Percentiles rank a stretch among this genome's conserved stretches.
Evolutionary conservation across 2,329 filamentous ascomycete genomes (phyloP).

Genomic region (Dothideomycetidae sp.): DNA sequence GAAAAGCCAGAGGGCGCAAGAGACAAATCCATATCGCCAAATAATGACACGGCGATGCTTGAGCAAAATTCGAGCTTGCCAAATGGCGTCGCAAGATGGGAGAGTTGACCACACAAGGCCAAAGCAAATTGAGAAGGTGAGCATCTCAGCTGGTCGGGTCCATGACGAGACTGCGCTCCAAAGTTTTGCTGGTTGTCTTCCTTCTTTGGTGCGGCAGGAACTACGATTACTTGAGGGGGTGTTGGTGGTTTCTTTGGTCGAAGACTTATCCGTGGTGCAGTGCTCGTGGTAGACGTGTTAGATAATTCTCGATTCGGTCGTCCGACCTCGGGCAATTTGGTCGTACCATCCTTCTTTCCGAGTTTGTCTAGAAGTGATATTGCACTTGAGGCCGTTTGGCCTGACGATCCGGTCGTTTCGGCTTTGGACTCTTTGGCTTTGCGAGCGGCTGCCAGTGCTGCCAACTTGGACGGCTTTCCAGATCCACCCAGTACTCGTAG

Average conservation of each 20-base stretch:
- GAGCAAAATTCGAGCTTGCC: neutral
- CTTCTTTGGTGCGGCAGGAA: neutral
- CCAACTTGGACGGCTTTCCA: slow-evolving; percentile 74
- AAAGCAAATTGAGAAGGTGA: neutral
- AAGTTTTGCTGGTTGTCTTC: neutral
- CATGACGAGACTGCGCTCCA: too few relatives aligned
- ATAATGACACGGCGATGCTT: neutral
- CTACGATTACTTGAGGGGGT: neutral
- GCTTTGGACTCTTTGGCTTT: slow-evolving; percentile 50
- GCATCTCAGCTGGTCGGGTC: too few relatives aligned
- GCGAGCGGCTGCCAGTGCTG: slow-evolving; percentile 71
- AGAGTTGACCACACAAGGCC: neutral
- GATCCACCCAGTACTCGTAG: slow-evolving; percentile 65
- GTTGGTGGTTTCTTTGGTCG: neutral
- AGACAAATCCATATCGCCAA: slow-evolving; percentile 1
- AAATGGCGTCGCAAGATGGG: neutral
- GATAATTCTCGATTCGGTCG: neutral
- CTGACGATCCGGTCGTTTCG: slow-evolving; percentile 28
- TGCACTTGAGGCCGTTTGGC: slow-evolving; percentile 37
- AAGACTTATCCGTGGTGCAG: neutral
- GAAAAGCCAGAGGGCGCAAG: slow-evolving; percentile 51
- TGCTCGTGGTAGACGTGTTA: neutral
- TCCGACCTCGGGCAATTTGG: neutral
- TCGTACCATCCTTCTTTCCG: slow-evolving; percentile 17
- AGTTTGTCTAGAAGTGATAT: slow-evolving; percentile 33